Evolutionary conservation across 306 rosid species (phyloP).

Genomic region (Luffa aegyptiaca): DNA sequence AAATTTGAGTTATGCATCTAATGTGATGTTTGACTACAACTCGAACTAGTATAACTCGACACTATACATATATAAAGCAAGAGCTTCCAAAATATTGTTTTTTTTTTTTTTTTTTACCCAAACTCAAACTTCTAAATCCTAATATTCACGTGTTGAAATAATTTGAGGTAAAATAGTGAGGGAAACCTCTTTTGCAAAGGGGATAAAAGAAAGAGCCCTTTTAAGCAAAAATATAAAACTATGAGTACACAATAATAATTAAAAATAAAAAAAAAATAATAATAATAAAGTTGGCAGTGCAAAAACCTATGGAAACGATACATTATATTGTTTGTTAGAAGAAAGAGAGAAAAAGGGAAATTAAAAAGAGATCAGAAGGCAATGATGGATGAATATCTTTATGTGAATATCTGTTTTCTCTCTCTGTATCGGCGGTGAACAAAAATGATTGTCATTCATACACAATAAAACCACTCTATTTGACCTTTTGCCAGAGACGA

Average conservation of each 20-base stretch:
- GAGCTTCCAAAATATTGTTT: too few species aligned
- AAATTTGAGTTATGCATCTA: too few species aligned
- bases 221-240: neutral
- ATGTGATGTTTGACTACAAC: too few species aligned
- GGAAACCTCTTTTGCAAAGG: neutral
- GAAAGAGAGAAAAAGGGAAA: neutral
- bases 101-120: too few species aligned
- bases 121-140: too few species aligned
- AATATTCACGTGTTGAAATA: too few species aligned
- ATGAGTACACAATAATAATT: neutral
- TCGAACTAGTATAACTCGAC: too few species aligned
- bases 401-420: neutral
- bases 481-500: neutral
- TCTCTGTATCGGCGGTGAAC: conserved; percentile 3
- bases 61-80: too few species aligned
- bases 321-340: neutral
- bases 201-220: neutral
- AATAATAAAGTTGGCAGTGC: neutral
- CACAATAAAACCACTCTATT: neutral
- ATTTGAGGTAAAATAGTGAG: neutral
- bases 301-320: neutral
- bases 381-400: conserved; percentile 4
- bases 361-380: neutral
- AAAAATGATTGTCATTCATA: neutral
- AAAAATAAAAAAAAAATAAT: neutral